Base-by-base conservation (phyloP, 257 asterid genomes). In the Echites panduratus region DNA sequence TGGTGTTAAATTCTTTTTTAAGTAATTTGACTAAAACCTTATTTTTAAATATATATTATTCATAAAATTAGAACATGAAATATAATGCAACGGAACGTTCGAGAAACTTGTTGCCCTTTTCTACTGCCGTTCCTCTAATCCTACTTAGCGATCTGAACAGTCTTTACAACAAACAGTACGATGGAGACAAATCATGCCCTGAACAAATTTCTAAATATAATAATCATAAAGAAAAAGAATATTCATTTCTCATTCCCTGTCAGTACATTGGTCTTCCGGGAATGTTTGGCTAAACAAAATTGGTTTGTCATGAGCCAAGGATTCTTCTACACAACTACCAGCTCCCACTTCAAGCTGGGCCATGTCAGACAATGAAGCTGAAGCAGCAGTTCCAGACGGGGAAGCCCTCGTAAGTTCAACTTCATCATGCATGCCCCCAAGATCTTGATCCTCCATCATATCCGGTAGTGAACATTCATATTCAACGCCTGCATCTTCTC, bases 381-480 rank as follows among this genome's bases (percentile, higher is more conserved):
- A n/a, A n/a, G n/a, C n/a, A n/a, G n/a, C n/a, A 32, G 70, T 65
- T 80, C 73, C 81, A 5, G 53, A 66, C 2, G 44, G 2, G 29
- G 77, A 73, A 66, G 53, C 73, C 11, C 29, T 64, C 20, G 50
- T 47, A 57, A 53, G 68, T 47, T 79, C 81, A 66, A 68, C 43
- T 40, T 79, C 81, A 66, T 70, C 43, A 27, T 53, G 45, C 66
- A 73, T 44, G 70, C 59, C 66, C 68, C 78, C 72, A 68, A 82
- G 69, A 56, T 67, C 80, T 67, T 72, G 76, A 54, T 71, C 81
- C 72, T 79, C 79, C 38, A 32, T 32, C 38, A 32, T 32, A 19
- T 72, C 19, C 68, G 50, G 48, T n/a, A 17, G 72, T 20, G 52
- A 50, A 70, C 41, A 72, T 57, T 80, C 75, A 22, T 59, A 19